Evolutionary conservation across 2,329 filamentous ascomycete species (phyloP).

Genomic region (Exserohilum rostratum): DNA sequence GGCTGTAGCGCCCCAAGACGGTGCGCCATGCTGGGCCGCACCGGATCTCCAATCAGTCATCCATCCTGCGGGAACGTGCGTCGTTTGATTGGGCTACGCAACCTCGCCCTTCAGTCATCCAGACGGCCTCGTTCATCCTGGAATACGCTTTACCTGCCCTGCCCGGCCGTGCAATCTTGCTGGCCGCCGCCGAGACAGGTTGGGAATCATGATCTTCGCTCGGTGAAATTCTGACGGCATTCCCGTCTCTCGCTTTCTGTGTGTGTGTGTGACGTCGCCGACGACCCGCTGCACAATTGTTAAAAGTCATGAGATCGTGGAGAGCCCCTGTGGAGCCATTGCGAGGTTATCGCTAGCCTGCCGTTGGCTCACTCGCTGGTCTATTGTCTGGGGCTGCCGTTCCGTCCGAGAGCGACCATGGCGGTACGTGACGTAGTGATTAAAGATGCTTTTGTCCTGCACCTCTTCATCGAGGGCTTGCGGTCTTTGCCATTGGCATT

Average conservation of each 20-base stretch:
- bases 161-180: neutral
- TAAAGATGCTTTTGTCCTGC: neutral
- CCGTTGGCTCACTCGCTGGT: slow-evolving; percentile 5
- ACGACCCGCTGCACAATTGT: neutral
- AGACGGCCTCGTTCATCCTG: slow-evolving; percentile 1
- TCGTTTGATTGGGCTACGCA: slow-evolving; percentile 23
- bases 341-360: slow-evolving; percentile 18
- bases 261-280: slow-evolving; percentile 9
- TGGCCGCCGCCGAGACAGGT: neutral
- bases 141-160: slow-evolving; percentile 6
- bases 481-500: neutral
- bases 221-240: slow-evolving; percentile 13
- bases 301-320: slow-evolving; percentile 17
- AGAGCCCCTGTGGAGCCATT: slow-evolving; percentile 14
- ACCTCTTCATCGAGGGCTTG: neutral
- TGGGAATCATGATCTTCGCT: slow-evolving; percentile 11
- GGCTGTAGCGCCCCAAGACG: slow-evolving; percentile 6
- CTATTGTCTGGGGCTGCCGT: slow-evolving; percentile 11
- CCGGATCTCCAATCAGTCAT: slow-evolving; percentile 19
- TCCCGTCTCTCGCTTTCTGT: neutral
- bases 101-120: slow-evolving; percentile 3
- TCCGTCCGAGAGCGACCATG: slow-evolving; percentile 12
- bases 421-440: slow-evolving; percentile 13
- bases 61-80: slow-evolving; percentile 18
- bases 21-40: slow-evolving; percentile 10